These are phyloP conservation scores for Echium plantagineum DNA, from an alignment of 257 asterid species.

Conservation along the genomic window DNA sequence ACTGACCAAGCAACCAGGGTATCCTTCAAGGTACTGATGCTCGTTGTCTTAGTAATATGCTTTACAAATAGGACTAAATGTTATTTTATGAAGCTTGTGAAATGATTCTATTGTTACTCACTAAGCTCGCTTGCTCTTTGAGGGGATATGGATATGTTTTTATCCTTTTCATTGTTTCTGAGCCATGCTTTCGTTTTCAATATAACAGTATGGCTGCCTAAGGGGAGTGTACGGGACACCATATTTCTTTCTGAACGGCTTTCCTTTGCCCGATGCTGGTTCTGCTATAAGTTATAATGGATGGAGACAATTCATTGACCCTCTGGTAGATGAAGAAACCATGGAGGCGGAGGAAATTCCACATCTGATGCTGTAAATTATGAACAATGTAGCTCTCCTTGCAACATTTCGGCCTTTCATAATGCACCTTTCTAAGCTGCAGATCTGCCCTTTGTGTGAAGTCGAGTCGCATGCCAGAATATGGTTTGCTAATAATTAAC, in stretches of 20 bases:
- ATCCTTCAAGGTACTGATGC: conserved; percentile 59
- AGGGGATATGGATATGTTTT: not conserved
- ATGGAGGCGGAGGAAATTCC: not conserved
- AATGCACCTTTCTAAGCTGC: not conserved
- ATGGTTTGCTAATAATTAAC: too few species aligned
- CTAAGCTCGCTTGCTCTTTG: too few species aligned
- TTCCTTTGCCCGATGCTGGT: conserved; percentile 66
- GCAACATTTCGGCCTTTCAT: not conserved
- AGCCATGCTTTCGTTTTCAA: not conserved
- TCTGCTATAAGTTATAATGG: conserved; percentile 34
- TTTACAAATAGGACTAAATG: too few species aligned
- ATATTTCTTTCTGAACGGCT: conserved; percentile 75
- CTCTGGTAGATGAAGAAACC: conserved; percentile 27
- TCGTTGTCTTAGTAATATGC: not conserved
- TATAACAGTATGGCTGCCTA: conserved; percentile 64
- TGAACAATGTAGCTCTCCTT: not conserved
- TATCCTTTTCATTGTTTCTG: not conserved
- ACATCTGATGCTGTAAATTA: not conserved
- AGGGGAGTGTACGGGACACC: conserved; percentile 89
- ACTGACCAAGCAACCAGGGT: conserved; percentile 56
- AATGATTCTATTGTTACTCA: too few species aligned
- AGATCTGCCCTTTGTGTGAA: not conserved
- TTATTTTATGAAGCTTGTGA: too few species aligned
- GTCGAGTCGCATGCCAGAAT: too few species aligned
- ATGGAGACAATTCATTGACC: conserved; percentile 57